A percentile compares a stretch with the other conserved stretches of the same genome.
These are phyloP conservation scores for Cylindrotheca closterium DNA, from an alignment of 108 stramenopile species.

Conservation along the genomic window DNA sequence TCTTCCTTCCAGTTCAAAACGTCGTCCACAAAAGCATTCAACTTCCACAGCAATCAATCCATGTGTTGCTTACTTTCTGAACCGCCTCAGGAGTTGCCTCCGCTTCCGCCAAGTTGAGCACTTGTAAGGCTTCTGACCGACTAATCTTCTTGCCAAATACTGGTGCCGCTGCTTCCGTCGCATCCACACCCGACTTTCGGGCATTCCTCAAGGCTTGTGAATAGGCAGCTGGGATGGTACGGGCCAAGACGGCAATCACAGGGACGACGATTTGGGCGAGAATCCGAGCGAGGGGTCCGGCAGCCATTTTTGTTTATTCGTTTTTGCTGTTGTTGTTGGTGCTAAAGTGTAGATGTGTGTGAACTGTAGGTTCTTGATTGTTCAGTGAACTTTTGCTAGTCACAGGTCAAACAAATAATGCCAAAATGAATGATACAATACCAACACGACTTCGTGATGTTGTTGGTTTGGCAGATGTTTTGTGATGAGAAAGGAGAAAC, in stretches of 20 bases:
- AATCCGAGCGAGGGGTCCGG: slow-evolving; percentile 51
- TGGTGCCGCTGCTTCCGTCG: slow-evolving; percentile 34
- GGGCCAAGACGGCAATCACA: slow-evolving; percentile 47
- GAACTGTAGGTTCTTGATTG: too few relatives aligned
- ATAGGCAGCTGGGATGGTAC: slow-evolving; percentile 60
- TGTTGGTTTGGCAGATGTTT: too few relatives aligned
- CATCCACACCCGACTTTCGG: slow-evolving; percentile 40
- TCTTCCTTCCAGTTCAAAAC: background rate
- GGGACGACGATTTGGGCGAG: slow-evolving; percentile 54
- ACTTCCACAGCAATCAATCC: too few relatives aligned
- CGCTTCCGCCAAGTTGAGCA: slow-evolving; percentile 65
- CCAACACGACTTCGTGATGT: too few relatives aligned
- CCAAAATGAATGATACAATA: too few relatives aligned
- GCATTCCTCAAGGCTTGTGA: slow-evolving; percentile 58
- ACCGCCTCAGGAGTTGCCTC: slow-evolving; percentile 56
- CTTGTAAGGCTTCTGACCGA: slow-evolving; percentile 59
- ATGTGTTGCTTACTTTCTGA: slow-evolving; percentile 60
- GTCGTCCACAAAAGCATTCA: too few relatives aligned
- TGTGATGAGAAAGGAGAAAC: too few relatives aligned
- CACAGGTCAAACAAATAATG: too few relatives aligned
- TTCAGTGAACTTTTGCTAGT: too few relatives aligned
- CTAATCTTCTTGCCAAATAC: slow-evolving; percentile 54
- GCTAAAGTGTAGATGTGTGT: too few relatives aligned
- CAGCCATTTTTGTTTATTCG: slow-evolving; percentile 27
- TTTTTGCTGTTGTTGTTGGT: too few relatives aligned